Evolutionary conservation across 2,329 filamentous ascomycete species (phyloP).

Genomic region (Bimuria novae-zelandiae): DNA sequence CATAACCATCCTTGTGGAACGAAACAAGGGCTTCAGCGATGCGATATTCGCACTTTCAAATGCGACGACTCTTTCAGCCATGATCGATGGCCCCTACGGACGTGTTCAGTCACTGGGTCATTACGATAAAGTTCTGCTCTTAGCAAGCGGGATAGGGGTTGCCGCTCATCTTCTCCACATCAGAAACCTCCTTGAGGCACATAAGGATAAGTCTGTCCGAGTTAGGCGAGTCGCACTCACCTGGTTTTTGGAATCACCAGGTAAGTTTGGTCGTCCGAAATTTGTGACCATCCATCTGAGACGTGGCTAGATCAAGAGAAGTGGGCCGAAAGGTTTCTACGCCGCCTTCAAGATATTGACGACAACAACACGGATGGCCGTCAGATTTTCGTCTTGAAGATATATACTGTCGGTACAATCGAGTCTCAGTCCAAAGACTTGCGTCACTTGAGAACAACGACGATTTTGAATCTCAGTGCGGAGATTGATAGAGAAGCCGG

Average conservation of each 20-base stretch:
- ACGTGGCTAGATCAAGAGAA: conserved; percentile 9
- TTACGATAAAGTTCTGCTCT: conserved; percentile 17
- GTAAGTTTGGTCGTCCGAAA: conserved; percentile 1
- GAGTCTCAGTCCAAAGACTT: background rate
- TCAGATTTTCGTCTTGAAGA: background rate
- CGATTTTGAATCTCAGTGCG: background rate
- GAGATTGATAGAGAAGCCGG: conserved; percentile 10
- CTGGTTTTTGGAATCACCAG: conserved; percentile 15
- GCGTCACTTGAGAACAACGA: background rate
- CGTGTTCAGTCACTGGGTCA: background rate
- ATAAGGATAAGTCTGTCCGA: conserved; percentile 12
- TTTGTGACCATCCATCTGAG: background rate
- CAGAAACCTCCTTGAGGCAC: conserved; percentile 10
- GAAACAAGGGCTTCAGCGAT: conserved; percentile 9
- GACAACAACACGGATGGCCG: conserved; percentile 7
- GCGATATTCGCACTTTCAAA: background rate
- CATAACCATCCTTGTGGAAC: conserved; percentile 10
- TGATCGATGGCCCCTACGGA: conserved; percentile 20
- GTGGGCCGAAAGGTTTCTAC: conserved; percentile 12
- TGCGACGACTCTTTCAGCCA: background rate
- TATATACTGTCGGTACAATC: background rate
- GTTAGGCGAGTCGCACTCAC: conserved; percentile 13
- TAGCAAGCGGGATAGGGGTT: conserved; percentile 17
- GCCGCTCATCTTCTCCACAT: conserved; percentile 15
- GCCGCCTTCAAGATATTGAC: conserved; percentile 7